Percentiles rank a stretch among this genome's conserved stretches.
These are phyloP conservation scores for Russula abietina DNA, from an alignment of 768 basidiomycete genomes.

Conservation along the genomic window DNA sequence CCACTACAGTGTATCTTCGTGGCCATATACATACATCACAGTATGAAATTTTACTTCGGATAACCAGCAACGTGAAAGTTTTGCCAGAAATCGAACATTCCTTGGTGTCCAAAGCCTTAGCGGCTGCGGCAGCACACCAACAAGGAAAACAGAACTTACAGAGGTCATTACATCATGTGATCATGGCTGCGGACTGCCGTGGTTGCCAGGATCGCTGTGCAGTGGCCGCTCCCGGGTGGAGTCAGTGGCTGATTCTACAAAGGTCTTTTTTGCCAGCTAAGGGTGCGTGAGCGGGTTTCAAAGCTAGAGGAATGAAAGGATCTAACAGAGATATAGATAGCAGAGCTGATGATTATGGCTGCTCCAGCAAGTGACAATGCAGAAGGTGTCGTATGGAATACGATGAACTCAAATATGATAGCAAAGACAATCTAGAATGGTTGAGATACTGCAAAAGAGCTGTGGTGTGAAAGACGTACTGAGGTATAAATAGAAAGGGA, in stretches of 20 bases:
- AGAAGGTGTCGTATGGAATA: constrained; percentile 58
- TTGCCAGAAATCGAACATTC: background rate
- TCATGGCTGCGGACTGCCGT: background rate
- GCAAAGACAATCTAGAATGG: constrained; percentile 55
- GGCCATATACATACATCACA: no score
- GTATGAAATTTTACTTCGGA: background rate
- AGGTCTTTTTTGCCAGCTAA: constrained; percentile 8
- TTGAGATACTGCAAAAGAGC: background rate
- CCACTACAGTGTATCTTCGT: no score
- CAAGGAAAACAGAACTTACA: no score
- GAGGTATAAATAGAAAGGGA: constrained; percentile 56
- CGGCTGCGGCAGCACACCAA: no score
- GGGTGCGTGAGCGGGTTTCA: background rate
- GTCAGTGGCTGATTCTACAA: background rate
- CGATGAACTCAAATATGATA: constrained; percentile 52
- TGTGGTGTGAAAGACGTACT: constrained; percentile 31
- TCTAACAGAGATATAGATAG: constrained; percentile 60
- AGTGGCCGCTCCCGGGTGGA: background rate
- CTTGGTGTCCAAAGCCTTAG: background rate
- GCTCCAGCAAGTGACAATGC: constrained; percentile 57
- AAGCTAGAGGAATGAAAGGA: background rate
- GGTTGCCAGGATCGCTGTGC: background rate
- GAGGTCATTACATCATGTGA: background rate
- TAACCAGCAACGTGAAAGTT: background rate
- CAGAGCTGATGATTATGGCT: constrained; percentile 55